Evolutionary conservation across 441 rosid genomes (phyloP).

Genomic region (Melastoma candidum): DNA sequence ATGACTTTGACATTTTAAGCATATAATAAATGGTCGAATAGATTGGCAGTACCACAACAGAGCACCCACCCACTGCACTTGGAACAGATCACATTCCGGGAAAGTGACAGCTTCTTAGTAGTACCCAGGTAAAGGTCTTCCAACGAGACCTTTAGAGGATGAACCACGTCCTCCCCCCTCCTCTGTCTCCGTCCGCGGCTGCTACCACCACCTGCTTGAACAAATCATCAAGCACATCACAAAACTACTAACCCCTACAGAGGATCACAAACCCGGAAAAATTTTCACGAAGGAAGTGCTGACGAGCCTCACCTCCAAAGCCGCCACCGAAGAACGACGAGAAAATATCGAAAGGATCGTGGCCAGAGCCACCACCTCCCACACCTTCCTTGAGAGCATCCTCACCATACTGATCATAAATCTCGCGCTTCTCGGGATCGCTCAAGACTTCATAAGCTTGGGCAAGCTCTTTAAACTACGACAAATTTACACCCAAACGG

Average conservation of each 20-base stretch:
- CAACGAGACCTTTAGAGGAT: constrained; percentile 57
- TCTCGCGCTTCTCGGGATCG: constrained; percentile 20
- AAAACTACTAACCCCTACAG: background rate
- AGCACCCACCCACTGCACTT: constrained; percentile 63
- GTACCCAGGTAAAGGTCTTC: constrained; percentile 63
- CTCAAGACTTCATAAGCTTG: constrained; percentile 22
- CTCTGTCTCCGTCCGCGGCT: constrained; percentile 72
- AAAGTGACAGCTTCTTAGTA: constrained; percentile 66
- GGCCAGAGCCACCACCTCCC: constrained; percentile 61
- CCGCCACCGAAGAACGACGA: constrained; percentile 66
- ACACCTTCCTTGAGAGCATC: constrained; percentile 41
- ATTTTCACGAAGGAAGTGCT: background rate
- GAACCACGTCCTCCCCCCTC: constrained; percentile 77
- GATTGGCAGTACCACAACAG: background rate
- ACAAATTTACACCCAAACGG: background rate
- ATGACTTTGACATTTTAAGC: background rate
- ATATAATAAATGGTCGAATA: background rate
- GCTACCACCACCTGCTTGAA: constrained; percentile 37
- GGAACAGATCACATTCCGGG: constrained; percentile 58
- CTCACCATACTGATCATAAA: constrained; percentile 21
- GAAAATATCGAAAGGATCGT: constrained; percentile 77
- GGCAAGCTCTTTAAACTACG: constrained; percentile 23
- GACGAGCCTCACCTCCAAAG: constrained; percentile 47
- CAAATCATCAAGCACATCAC: background rate
- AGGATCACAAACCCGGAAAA: background rate